Percentiles rank a stretch among this genome's conserved stretches.
Conservation (phyloP, 2,329 filamentous ascomycete genomes). For the Neonectria neomacrospora region DNA sequence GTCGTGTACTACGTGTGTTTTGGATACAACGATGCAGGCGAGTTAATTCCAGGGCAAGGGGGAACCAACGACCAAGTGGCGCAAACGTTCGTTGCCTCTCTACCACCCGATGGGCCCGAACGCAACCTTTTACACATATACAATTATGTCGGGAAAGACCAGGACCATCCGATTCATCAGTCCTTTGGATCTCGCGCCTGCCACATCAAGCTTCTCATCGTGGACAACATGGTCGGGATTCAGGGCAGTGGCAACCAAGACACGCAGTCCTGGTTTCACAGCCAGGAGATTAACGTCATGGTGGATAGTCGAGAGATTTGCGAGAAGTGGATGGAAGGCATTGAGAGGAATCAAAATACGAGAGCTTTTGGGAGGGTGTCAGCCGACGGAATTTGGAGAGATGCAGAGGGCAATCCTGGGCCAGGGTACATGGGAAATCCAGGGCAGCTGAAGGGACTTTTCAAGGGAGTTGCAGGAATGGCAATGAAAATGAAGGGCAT, state of each 20-base stretch:
- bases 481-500: constrained; percentile 27
- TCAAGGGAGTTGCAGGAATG: constrained; percentile 34
- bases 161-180: constrained; percentile 73
- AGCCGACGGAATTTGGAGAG: constrained; percentile 36
- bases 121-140: constrained; percentile 63
- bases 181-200: constrained; percentile 73
- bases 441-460: constrained; percentile 18
- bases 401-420: constrained; percentile 24
- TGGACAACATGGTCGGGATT: constrained; percentile 74
- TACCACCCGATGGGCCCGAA: constrained; percentile 58
- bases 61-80: constrained; percentile 80
- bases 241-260: constrained; percentile 84
- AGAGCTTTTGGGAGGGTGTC: constrained; percentile 61
- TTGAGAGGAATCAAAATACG: constrained; percentile 76
- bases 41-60: constrained; percentile 79
- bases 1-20: constrained; percentile 79
- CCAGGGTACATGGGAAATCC: constrained; percentile 37
- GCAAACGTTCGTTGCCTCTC: constrained; percentile 64
- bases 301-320: constrained; percentile 73
- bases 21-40: constrained; percentile 82
- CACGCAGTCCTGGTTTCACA: constrained; percentile 83
- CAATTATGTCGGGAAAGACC: constrained; percentile 81
- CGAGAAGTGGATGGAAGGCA: constrained; percentile 68
- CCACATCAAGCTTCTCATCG: constrained; percentile 82
- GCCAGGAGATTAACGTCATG: constrained; percentile 81